These are phyloP conservation scores for Chrysoporthe cubensis DNA, from an alignment of 2,329 filamentous ascomycete genomes.

Conservation along the genomic window DNA sequence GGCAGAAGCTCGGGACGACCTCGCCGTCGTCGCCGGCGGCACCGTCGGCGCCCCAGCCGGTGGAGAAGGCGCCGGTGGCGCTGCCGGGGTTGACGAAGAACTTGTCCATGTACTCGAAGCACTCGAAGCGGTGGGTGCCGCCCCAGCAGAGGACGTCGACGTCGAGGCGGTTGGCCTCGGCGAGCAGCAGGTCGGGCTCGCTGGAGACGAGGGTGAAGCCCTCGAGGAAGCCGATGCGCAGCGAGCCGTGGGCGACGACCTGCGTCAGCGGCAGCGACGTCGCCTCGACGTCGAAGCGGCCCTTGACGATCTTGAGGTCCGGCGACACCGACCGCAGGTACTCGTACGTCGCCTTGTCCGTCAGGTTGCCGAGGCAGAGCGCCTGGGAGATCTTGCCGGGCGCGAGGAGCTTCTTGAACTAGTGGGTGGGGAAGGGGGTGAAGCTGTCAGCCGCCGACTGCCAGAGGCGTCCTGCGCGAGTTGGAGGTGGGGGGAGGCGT, in stretches of 20 bases:
- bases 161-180: slow-evolving; percentile 69
- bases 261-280: slow-evolving; percentile 67
- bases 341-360: slow-evolving; percentile 79
- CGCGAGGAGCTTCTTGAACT: slow-evolving; percentile 86
- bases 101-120: slow-evolving; percentile 75
- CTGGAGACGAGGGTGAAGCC: slow-evolving; percentile 70
- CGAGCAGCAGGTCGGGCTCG: slow-evolving; percentile 68
- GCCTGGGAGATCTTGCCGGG: slow-evolving; percentile 84
- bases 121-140: slow-evolving; percentile 70
- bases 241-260: slow-evolving; percentile 67
- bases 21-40: slow-evolving; percentile 69
- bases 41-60: slow-evolving; percentile 52
- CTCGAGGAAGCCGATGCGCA: slow-evolving; percentile 70
- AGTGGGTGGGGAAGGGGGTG: slow-evolving; percentile 16
- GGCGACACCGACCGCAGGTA: slow-evolving; percentile 76
- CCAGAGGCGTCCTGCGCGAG: too few relatives aligned
- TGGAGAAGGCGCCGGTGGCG: slow-evolving; percentile 66
- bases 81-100: slow-evolving; percentile 73
- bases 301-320: slow-evolving; percentile 71
- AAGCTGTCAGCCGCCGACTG: neutral
- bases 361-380: slow-evolving; percentile 79
- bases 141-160: slow-evolving; percentile 73
- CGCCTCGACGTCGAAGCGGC: slow-evolving; percentile 69
- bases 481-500: slow-evolving; percentile 31
- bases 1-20: slow-evolving; percentile 86